Percentiles rank a stretch among this genome's conserved stretches.
Evolutionary conservation across 805 yeast species (phyloP).

Genomic region (Wickerhamiella dianesei): DNA sequence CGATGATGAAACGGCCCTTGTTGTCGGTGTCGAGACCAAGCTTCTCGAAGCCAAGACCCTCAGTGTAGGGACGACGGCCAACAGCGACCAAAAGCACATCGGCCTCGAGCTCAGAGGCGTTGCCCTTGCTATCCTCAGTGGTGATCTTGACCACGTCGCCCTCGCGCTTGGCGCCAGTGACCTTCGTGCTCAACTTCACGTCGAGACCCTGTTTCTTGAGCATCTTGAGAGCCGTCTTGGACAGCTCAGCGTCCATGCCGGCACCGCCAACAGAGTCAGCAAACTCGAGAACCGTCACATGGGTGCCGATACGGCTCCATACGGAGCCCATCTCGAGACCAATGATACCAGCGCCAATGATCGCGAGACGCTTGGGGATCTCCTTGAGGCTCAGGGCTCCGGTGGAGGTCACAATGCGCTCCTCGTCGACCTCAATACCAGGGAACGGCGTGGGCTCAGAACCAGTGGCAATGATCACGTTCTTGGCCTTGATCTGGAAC

Average conservation of each 20-base stretch:
- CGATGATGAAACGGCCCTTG: conserved; percentile 87
- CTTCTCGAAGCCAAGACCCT: conserved; percentile 77
- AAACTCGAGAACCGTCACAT: conserved; percentile 90
- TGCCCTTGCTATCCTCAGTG: conserved; percentile 79
- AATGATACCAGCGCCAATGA: conserved; percentile 98
- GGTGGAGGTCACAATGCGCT: conserved; percentile 91
- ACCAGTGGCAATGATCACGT: conserved; percentile 93
- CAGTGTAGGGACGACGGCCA: conserved; percentile 96
- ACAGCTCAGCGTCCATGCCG: conserved; percentile 94
- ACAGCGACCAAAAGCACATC: conserved; percentile 93
- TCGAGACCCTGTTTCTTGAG: conserved; percentile 89
- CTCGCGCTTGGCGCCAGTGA: conserved; percentile 68
- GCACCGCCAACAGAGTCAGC: conserved; percentile 93
- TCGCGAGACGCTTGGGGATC: conserved; percentile 80
- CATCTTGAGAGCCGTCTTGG: conserved; percentile 79
- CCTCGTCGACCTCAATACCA: conserved; percentile 91
- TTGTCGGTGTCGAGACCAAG: conserved; percentile 84
- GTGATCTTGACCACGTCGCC: conserved; percentile 81
- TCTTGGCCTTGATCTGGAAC: conserved; percentile 60
- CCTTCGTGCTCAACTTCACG: conserved; percentile 87
- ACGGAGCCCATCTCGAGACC: conserved; percentile 99
- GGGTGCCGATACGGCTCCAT: conserved; percentile 86
- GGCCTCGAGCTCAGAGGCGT: conserved; percentile 72
- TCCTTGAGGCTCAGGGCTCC: conserved; percentile 78
- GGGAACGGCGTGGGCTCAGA: conserved; percentile 99